A percentile compares a stretch with the other conserved stretches of the same genome.
Conservation (phyloP, 306 rosid genomes). For the Luffa acutangula region DNA sequence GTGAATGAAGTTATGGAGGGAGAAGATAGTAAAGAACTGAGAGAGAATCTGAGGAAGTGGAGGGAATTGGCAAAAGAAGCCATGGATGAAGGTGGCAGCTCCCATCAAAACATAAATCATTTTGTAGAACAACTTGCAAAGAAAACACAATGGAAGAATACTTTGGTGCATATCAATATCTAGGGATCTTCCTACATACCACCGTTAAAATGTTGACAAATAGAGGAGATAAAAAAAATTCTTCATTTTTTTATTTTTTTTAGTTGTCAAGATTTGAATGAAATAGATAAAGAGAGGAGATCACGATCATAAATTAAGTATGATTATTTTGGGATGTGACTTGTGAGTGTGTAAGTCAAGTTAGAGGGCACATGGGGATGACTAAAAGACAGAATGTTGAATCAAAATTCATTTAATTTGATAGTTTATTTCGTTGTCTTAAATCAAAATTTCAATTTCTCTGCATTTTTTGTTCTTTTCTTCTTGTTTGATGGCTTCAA, state of each 20-base stretch:
- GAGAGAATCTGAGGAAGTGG: not conserved
- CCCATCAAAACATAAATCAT: not conserved
- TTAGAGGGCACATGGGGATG: not conserved
- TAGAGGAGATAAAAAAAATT: too few species aligned
- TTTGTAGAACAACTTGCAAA: not conserved
- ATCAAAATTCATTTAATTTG: not conserved
- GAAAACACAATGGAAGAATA: not conserved
- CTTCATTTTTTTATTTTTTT: too few species aligned
- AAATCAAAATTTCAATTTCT: not conserved
- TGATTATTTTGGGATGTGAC: too few species aligned
- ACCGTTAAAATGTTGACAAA: too few species aligned
- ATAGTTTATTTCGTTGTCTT: not conserved
- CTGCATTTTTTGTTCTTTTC: not conserved
- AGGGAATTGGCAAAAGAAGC: not conserved
- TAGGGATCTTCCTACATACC: too few species aligned
- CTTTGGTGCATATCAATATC: too few species aligned
- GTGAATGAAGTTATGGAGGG: slow-evolving; percentile 16
- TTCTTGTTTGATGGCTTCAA: not conserved
- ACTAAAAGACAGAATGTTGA: not conserved
- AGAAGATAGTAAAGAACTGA: not conserved
- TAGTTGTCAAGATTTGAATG: too few species aligned
- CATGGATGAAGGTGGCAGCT: not conserved
- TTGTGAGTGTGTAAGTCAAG: too few species aligned
- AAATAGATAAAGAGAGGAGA: too few species aligned
- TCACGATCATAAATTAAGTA: too few species aligned